These are phyloP conservation scores for Fusarium nodosum DNA, from an alignment of 2,329 filamentous ascomycete species.

Conservation along the genomic window DNA sequence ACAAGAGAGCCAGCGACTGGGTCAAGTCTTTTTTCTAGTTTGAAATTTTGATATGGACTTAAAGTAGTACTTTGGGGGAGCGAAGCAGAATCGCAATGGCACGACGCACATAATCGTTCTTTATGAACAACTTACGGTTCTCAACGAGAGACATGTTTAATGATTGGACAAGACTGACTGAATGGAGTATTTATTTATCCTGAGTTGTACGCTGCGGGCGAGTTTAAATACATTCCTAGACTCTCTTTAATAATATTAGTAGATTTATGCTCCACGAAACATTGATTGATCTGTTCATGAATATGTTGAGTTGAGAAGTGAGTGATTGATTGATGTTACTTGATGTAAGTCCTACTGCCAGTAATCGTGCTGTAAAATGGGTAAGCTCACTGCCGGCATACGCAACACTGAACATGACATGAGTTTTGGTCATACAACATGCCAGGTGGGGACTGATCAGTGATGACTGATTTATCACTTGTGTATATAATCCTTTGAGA, in stretches of 20 bases:
- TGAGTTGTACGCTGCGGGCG: not conserved
- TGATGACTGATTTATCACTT: too few species aligned
- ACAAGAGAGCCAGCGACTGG: constrained; percentile 34
- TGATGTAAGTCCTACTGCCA: not conserved
- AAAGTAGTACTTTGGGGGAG: not conserved
- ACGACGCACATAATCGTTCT: constrained; percentile 32
- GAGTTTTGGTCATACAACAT: not conserved
- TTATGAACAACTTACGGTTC: constrained; percentile 36
- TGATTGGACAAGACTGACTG: constrained; percentile 4
- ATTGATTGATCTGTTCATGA: fast-evolving
- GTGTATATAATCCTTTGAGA: not conserved
- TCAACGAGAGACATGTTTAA: constrained; percentile 37
- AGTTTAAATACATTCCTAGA: constrained; percentile 22
- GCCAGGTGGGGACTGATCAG: not conserved
- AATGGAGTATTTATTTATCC: not conserved
- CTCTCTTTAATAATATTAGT: constrained; percentile 34
- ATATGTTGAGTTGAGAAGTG: not conserved
- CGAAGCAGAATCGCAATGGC: constrained; percentile 6
- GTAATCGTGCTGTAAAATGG: not conserved
- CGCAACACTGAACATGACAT: not conserved
- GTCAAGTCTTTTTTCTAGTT: constrained; percentile 34
- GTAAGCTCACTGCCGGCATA: not conserved
- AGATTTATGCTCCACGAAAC: constrained; percentile 3
- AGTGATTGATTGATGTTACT: not conserved
- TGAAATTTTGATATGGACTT: not conserved